Evolutionary conservation across 2,329 filamentous ascomycete species (phyloP).

Genomic region (Trematosphaeria pertusa): DNA sequence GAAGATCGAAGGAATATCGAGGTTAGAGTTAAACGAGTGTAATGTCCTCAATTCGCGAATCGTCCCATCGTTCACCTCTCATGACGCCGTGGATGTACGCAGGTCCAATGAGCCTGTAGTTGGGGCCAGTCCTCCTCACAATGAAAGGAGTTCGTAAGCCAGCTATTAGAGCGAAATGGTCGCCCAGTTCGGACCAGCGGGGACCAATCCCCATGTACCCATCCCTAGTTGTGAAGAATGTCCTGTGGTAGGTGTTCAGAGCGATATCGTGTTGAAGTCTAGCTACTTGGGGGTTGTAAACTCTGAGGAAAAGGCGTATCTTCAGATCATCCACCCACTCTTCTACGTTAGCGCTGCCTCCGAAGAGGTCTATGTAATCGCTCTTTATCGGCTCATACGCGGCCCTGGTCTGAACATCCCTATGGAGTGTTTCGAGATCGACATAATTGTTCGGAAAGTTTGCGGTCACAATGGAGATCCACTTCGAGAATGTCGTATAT

Average conservation of each 20-base stretch:
- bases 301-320: conserved; percentile 5
- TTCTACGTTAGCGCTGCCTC: neutral
- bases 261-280: conserved; percentile 10
- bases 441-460: neutral
- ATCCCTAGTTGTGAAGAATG: conserved; percentile 10
- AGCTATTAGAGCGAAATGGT: conserved; percentile 9
- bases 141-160: conserved; percentile 1
- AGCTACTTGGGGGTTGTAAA: neutral
- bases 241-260: conserved; percentile 9
- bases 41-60: neutral
- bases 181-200: neutral
- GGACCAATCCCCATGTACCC: conserved; percentile 10
- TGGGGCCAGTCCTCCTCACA: neutral
- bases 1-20: too few species aligned
- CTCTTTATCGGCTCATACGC: neutral
- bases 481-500: neutral
- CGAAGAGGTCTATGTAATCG: conserved; percentile 1
- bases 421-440: neutral
- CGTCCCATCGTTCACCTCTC: conserved; percentile 4
- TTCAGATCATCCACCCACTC: conserved; percentile 5
- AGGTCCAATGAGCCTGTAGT: neutral
- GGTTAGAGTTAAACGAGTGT: neutral
- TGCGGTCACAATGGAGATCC: neutral
- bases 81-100: conserved; percentile 1
- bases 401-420: neutral